Evolutionary conservation across 2,329 filamentous ascomycete genomes (phyloP).

Genomic region (Cladosporium sphaerospermum): DNA sequence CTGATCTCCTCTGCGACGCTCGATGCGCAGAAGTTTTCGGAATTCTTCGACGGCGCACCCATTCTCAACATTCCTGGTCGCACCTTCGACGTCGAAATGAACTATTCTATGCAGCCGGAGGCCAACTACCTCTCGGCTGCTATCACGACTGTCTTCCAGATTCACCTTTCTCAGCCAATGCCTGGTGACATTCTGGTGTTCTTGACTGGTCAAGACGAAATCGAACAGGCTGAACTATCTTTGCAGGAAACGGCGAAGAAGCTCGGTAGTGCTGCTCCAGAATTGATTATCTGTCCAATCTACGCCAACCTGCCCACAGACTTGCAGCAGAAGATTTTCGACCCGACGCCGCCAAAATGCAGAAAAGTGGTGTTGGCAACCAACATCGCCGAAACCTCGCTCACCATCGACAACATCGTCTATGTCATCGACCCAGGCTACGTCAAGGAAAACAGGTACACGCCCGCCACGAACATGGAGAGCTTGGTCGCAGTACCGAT

Average conservation of each 20-base stretch:
- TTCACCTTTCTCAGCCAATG: constrained; percentile 76
- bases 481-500: constrained; percentile 86
- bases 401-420: constrained; percentile 93
- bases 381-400: constrained; percentile 92
- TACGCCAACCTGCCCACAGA: constrained; percentile 92
- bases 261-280: constrained; percentile 73
- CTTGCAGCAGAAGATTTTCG: constrained; percentile 87
- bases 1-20: constrained; percentile 92
- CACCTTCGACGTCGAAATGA: constrained; percentile 82
- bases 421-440: constrained; percentile 96
- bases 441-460: constrained; percentile 92
- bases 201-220: constrained; percentile 92
- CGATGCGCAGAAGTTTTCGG: constrained; percentile 85
- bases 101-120: constrained; percentile 84
- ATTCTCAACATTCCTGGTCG: constrained; percentile 93
- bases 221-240: constrained; percentile 78
- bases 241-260: constrained; percentile 82
- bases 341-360: constrained; percentile 76
- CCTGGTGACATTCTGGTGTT: constrained; percentile 88
- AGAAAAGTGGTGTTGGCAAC: constrained; percentile 91
- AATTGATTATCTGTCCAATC: constrained; percentile 86
- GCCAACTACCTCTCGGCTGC: constrained; percentile 89
- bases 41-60: constrained; percentile 86
- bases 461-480: constrained; percentile 86
- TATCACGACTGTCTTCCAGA: constrained; percentile 90